These are phyloP conservation scores for Sporothrix globosa DNA, from an alignment of 2,329 filamentous ascomycete genomes.

Conservation along the genomic window DNA sequence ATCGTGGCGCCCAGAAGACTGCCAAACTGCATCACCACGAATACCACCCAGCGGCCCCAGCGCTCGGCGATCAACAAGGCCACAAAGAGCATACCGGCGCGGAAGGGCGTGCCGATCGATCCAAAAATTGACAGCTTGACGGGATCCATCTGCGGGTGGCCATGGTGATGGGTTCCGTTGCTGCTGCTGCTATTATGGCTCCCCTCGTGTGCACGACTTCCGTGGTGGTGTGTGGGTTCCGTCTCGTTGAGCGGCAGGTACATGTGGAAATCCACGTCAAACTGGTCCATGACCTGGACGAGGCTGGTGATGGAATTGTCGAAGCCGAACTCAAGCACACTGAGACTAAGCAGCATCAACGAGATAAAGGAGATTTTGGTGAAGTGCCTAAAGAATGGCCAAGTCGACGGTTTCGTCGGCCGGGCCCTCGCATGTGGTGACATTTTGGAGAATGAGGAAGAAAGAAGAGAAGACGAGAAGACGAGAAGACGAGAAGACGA, in stretches of 20 bases:
- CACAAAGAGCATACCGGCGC: constrained; percentile 31
- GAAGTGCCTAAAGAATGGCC: constrained; percentile 32
- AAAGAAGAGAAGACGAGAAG: background rate
- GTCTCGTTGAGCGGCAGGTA: constrained; percentile 25
- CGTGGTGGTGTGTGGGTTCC: background rate
- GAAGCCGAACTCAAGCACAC: constrained; percentile 35
- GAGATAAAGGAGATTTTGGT: constrained; percentile 31
- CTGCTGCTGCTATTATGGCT: background rate
- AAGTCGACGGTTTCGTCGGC: background rate
- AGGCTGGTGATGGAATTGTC: constrained; percentile 32
- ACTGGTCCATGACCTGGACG: constrained; percentile 34
- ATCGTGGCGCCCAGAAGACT: constrained; percentile 30
- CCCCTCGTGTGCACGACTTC: background rate
- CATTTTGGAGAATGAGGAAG: background rate
- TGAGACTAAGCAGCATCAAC: constrained; percentile 30
- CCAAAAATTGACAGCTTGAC: constrained; percentile 32
- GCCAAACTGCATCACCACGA: constrained; percentile 35
- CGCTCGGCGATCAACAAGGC: constrained; percentile 32
- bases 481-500: background rate
- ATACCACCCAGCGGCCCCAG: constrained; percentile 33
- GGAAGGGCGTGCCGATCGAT: constrained; percentile 29
- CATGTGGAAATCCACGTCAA: constrained; percentile 33
- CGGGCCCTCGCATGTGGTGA: background rate
- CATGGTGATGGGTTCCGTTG: constrained; percentile 7
- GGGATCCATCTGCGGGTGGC: constrained; percentile 24